phyloP scores from a whole-genome alignment of 345 rosid species.

The Raphanus raphanistrum region DNA sequence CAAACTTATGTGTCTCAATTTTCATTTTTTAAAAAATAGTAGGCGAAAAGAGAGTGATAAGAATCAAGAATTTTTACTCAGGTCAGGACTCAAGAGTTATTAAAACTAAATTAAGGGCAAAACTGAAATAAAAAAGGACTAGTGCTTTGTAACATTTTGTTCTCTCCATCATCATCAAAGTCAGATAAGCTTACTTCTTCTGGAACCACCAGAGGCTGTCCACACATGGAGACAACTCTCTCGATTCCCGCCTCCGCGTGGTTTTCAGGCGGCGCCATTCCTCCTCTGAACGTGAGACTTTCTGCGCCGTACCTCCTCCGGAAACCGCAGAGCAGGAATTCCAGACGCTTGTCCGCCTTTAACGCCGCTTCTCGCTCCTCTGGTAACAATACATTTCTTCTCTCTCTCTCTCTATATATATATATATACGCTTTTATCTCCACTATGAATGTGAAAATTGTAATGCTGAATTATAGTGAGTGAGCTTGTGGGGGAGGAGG shows the following conservation, averaged over 20 bases:
- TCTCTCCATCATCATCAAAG: neutral
- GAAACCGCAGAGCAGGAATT: slow-evolving; percentile 32
- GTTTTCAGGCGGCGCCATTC: slow-evolving; percentile 38
- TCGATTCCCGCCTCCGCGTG: slow-evolving; percentile 48
- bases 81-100: neutral
- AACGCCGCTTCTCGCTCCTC: slow-evolving; percentile 55
- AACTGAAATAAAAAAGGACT: neutral
- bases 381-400: slow-evolving; percentile 36
- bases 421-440: neutral
- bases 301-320: slow-evolving; percentile 40
- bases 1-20: no score
- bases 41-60: no score
- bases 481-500: slow-evolving; percentile 69
- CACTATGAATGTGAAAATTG: neutral
- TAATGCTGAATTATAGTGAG: slow-evolving; percentile 39
- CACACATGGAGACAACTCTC: slow-evolving; percentile 59
- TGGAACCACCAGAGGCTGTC: slow-evolving; percentile 7
- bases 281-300: slow-evolving; percentile 32
- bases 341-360: slow-evolving; percentile 35
- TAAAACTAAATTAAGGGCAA: neutral
- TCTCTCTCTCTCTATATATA: neutral
- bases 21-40: no score
- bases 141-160: neutral
- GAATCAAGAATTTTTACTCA: no score
- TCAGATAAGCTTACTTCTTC: slow-evolving; percentile 27